Evolutionary conservation across 345 rosid species (phyloP).

Genomic region (Salix udensis): DNA sequence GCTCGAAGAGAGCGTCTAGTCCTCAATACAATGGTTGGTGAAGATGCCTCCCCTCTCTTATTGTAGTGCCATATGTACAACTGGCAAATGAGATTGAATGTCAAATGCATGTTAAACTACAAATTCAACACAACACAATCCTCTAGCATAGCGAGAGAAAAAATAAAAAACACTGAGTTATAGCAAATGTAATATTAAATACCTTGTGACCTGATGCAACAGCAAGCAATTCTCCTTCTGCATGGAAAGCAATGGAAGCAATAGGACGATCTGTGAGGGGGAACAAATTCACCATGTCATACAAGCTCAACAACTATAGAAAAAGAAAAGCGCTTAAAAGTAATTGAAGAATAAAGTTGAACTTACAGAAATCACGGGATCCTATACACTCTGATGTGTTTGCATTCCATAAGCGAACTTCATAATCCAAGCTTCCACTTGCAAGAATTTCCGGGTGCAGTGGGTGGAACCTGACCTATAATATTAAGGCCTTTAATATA

Average conservation of each 20-base stretch:
- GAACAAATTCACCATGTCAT: constrained; percentile 1
- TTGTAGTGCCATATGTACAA: constrained; percentile 71
- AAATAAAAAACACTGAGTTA: neutral
- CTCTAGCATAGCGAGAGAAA: neutral
- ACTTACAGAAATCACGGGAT: constrained; percentile 62
- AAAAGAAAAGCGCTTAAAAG: neutral
- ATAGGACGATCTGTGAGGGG: constrained; percentile 59
- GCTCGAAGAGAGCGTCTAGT: constrained; percentile 71
- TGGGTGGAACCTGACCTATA: constrained; percentile 77
- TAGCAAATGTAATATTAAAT: constrained; percentile 7
- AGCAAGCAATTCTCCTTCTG: constrained; percentile 69
- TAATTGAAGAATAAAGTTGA: constrained; percentile 8
- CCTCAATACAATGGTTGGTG: constrained; percentile 55
- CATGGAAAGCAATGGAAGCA: constrained; percentile 82
- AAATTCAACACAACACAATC: neutral
- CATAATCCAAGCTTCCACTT: constrained; percentile 76
- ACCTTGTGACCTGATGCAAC: constrained; percentile 85
- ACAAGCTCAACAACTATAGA: neutral
- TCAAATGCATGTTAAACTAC: constrained; percentile 1
- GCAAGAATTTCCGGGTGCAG: constrained; percentile 58
- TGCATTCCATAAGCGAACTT: constrained; percentile 78
- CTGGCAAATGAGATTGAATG: constrained; percentile 30
- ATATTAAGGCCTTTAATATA: constrained; percentile 2
- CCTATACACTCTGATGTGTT: constrained; percentile 63
- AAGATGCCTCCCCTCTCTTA: constrained; percentile 56